Percentiles rank a stretch among this genome's conserved stretches.
Evolutionary conservation across 306 rosid species (phyloP).

Genomic region (Cucurbita pepo): DNA sequence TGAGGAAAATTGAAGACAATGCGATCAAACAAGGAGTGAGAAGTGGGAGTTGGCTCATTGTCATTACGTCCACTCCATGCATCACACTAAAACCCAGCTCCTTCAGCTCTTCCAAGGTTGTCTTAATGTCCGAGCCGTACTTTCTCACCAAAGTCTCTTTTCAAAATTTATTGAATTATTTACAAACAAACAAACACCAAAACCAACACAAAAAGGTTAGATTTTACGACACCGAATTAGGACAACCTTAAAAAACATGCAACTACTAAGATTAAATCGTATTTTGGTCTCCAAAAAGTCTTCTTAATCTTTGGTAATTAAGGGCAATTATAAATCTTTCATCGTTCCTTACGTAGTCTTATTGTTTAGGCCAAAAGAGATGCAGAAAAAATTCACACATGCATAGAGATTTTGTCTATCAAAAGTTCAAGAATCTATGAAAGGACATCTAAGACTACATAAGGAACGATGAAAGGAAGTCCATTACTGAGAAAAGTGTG

Average conservation of each 20-base stretch:
- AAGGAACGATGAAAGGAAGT: not conserved
- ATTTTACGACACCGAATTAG: not conserved
- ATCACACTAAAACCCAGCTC: not conserved
- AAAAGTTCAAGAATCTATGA: not conserved
- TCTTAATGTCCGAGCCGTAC: not conserved
- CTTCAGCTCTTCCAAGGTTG: not conserved
- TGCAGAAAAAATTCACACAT: too few relatives aligned
- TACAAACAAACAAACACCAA: too few relatives aligned
- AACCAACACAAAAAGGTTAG: not conserved
- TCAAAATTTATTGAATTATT: not conserved
- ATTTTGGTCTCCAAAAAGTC: too few relatives aligned
- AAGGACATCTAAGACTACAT: not conserved
- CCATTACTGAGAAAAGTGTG: not conserved
- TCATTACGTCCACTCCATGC: not conserved
- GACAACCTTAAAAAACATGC: too few relatives aligned
- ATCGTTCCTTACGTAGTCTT: too few relatives aligned
- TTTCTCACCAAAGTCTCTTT: not conserved
- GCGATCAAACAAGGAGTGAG: not conserved
- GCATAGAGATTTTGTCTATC: not conserved
- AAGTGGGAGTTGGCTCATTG: not conserved
- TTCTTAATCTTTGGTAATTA: too few relatives aligned
- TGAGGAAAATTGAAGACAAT: conserved; percentile 30
- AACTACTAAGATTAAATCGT: too few relatives aligned
- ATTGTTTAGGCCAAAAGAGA: too few relatives aligned
- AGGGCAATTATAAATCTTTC: too few relatives aligned